Percentiles rank a stretch among this genome's conserved stretches.
Conservation (phyloP, 495 filamentous ascomycete species). For the Aspergillus steynii region DNA sequence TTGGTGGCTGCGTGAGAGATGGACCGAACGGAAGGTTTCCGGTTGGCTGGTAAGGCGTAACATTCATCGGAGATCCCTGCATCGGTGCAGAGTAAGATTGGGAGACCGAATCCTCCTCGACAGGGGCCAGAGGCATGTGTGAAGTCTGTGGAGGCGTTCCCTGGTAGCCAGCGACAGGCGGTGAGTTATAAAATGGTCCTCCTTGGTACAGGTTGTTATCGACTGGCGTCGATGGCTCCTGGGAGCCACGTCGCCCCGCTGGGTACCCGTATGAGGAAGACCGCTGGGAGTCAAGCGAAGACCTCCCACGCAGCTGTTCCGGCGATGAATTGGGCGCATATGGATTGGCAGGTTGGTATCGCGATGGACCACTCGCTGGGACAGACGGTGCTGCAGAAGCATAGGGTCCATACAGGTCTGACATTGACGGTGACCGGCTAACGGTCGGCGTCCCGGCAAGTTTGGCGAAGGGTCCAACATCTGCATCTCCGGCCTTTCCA, state of each 20-base stretch:
- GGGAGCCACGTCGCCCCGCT: constrained; percentile 40
- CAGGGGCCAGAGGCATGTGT: constrained; percentile 48
- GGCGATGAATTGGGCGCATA: constrained; percentile 51
- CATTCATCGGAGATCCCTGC: constrained; percentile 28
- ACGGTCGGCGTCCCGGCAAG: constrained; percentile 79
- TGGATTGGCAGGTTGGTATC: constrained; percentile 61
- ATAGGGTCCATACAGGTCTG: constrained; percentile 72
- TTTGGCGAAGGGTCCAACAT: constrained; percentile 77
- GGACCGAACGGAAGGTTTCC: constrained; percentile 21
- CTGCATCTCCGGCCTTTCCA: constrained; percentile 53
- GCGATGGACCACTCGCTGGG: constrained; percentile 51
- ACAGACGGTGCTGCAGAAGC: constrained; percentile 36
- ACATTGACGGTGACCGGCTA: constrained; percentile 74
- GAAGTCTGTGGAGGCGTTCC: constrained; percentile 52
- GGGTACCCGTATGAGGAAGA: constrained; percentile 35
- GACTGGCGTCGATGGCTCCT: constrained; percentile 38
- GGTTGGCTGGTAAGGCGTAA: constrained; percentile 26
- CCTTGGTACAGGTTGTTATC: constrained; percentile 35
- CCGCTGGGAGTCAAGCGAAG: constrained; percentile 50
- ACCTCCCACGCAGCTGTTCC: constrained; percentile 46
- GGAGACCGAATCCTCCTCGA: constrained; percentile 41
- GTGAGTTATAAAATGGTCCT: constrained; percentile 35
- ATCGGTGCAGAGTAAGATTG: constrained; percentile 28
- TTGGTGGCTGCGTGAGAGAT: constrained; percentile 10
- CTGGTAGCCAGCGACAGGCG: constrained; percentile 41